Evolutionary conservation across 1,284 basidiomycete genomes (phyloP), one percentile per base, ranked within the genome.

Genomic region (Leccinum pachyderme): DNA sequence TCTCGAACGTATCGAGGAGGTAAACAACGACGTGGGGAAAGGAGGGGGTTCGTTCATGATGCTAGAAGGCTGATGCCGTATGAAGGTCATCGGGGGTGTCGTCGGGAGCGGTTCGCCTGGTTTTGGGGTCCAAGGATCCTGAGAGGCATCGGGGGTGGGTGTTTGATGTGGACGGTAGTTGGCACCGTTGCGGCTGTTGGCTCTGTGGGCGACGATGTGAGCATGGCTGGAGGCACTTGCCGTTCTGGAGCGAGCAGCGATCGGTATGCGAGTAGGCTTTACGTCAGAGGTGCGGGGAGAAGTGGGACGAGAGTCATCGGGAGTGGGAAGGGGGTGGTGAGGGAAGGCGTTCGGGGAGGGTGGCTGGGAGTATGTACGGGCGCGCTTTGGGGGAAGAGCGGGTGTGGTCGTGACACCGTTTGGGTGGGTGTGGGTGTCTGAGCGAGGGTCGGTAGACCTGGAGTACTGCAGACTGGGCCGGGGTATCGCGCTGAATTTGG

Each of bases 351-450:
- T 55, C 46, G 67, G 59, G 18, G 56, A 62, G 22, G 63, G 57
- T 50, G 66, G 85, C 60, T 84, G 81, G 12, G 87, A 89, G 59
- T 83, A 77, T 7, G 87, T 87, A 69, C 66, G 82, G 61, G 66
- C 75, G 75, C 73, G 77, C 61, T 64, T 66, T 57, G 63, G 59
- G 48, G 69, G 48, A 18, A 31, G 2, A 32, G 59, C 24, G 27
- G 55, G 28, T 8, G 62, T 48, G 15, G 62, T 47, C 29, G 60
- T 53, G 46, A 57, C 45, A 60, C 65, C 64, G 53, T 72, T 62
- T 47, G 51, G 43, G 47, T 62, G 68, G 52, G 57, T 51, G 52
- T 59, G 54, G 56, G 46, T 3, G n/a, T 68, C 66, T 46, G 53
- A 18, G 29, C 49, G 55, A 47, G 57, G 47, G 24, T 65, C 63